phyloP scores from a whole-genome alignment of 1,284 basidiomycete species.

The Porphyrellus sp. region DNA sequence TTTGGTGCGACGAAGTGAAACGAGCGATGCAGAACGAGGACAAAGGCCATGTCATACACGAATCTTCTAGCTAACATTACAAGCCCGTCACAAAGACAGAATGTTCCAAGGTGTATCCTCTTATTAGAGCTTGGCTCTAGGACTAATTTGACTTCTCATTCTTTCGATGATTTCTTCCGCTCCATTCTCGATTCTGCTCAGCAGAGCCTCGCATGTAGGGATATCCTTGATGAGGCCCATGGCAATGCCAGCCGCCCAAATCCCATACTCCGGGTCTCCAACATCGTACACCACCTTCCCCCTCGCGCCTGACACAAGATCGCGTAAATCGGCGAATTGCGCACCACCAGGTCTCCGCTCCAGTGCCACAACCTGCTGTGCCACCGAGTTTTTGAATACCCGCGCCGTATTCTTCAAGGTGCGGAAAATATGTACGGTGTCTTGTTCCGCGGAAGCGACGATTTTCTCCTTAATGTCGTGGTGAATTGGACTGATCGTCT shows the following conservation, averaged over 20 bases:
- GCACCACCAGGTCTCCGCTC: slow-evolving; percentile 81
- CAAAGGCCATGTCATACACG: background rate
- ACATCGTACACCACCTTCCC: slow-evolving; percentile 80
- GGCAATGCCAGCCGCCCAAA: slow-evolving; percentile 82
- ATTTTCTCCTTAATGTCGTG: slow-evolving; percentile 90
- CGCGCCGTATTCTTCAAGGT: slow-evolving; percentile 84
- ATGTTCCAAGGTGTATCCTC: background rate
- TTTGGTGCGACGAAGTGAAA: slow-evolving; percentile 61
- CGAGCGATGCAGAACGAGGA: slow-evolving; percentile 37
- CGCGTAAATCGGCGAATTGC: slow-evolving; percentile 82
- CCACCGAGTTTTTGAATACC: slow-evolving; percentile 84
- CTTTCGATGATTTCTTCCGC: slow-evolving; percentile 69
- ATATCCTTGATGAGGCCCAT: slow-evolving; percentile 86
- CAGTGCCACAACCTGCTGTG: slow-evolving; percentile 77
- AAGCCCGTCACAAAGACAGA: background rate
- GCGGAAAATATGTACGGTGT: slow-evolving; percentile 89
- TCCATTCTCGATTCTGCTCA: slow-evolving; percentile 73
- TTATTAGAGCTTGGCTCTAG: slow-evolving; percentile 47
- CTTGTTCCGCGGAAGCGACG: slow-evolving; percentile 75
- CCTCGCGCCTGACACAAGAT: slow-evolving; percentile 79
- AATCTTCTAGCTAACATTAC: background rate
- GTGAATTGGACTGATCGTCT: slow-evolving; percentile 68
- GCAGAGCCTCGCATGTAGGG: slow-evolving; percentile 77
- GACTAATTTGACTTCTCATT: slow-evolving; percentile 41
- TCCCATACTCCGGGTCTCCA: slow-evolving; percentile 84